phyloP scores from a whole-genome alignment of 2,329 filamentous ascomycete genomes.

The Ophiostoma populinum region DNA sequence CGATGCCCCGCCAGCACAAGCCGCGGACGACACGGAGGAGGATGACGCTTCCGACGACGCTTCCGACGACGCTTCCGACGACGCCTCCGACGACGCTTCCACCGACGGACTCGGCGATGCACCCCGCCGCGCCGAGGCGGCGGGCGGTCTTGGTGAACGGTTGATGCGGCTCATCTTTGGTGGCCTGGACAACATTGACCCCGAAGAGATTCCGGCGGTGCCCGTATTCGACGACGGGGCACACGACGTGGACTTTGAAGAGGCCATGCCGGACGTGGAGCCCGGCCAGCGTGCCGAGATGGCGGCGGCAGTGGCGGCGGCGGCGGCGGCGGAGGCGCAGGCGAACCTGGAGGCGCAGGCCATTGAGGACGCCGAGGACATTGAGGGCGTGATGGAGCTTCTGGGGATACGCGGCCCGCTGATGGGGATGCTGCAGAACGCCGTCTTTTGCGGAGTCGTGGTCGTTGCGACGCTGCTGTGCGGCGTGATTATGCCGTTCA shows the following conservation, averaged over 20 bases:
- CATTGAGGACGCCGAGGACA: slow-evolving; percentile 75
- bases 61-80: too few relatives aligned
- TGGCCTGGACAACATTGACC: slow-evolving; percentile 34
- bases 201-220: slow-evolving; percentile 28
- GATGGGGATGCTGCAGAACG: slow-evolving; percentile 80
- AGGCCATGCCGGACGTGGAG: slow-evolving; percentile 17
- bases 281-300: slow-evolving; percentile 16
- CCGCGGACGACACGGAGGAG: too few relatives aligned
- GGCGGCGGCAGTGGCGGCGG: slow-evolving; percentile 31
- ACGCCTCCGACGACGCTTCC: too few relatives aligned
- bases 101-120: too few relatives aligned
- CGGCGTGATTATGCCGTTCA: slow-evolving; percentile 82
- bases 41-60: too few relatives aligned
- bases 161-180: slow-evolving; percentile 49
- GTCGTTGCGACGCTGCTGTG: slow-evolving; percentile 73
- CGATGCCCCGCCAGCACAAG: too few relatives aligned
- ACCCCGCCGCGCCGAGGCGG: too few relatives aligned
- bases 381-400: slow-evolving; percentile 90
- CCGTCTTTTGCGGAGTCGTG: slow-evolving; percentile 80
- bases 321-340: slow-evolving; percentile 45
- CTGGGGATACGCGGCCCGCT: slow-evolving; percentile 92
- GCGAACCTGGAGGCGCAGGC: slow-evolving; percentile 57
- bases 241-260: slow-evolving; percentile 15
- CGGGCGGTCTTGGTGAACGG: too few relatives aligned
- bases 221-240: slow-evolving; percentile 17